Base-by-base conservation (phyloP, 306 rosid genomes). In the Cajanus cajan region DNA sequence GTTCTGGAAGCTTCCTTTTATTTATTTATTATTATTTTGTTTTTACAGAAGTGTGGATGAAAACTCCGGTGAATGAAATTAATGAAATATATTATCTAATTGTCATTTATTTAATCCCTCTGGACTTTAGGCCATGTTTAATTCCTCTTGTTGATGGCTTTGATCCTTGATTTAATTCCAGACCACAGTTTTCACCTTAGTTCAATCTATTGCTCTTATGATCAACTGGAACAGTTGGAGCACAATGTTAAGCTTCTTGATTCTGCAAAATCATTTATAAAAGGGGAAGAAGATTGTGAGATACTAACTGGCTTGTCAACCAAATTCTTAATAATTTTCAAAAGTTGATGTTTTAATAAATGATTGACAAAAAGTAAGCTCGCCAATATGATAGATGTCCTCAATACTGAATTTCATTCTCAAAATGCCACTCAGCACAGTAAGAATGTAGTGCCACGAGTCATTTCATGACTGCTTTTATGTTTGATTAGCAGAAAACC, bases 351-450 rank as follows among this genome's bases (percentile, higher is more conserved):
- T 68, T 83, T 71, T 34, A 78, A 84, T 54, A 55, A 70, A n/a
- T 62, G 88, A 82, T 57, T 88, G 80, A 76, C 84, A 59, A 80
- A 81, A 76, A 79, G 33, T 83, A 83, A 73, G 80, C 85, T 88
- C 8, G n/a, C 47, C 55, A 80, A 85, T 57, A 83, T 91, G 6
- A 88, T 83, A 62, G 88, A 93, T 39, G 90, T 88, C 74, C 75
- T 91, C 51, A 87, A 78, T 66, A 4, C 94, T 5, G 94, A 88
- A 80, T 71, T 93, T 33, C 75, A 88, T 76, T 80, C 88, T 44
- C 90, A 90, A 81, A 57, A 31, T 31, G 34, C 34, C 34, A 31
- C 34, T 31, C 34, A 31, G 34, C 34, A 2, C 34, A 31, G 4
- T 31, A 4, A 31, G 34, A 4, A 31, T 31, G 34, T 2, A 31